A percentile compares a stretch with the other conserved stretches of the same genome.
phyloP scores from a whole-genome alignment of 768 basidiomycete genomes.

The Pulveroboletus sp. region DNA sequence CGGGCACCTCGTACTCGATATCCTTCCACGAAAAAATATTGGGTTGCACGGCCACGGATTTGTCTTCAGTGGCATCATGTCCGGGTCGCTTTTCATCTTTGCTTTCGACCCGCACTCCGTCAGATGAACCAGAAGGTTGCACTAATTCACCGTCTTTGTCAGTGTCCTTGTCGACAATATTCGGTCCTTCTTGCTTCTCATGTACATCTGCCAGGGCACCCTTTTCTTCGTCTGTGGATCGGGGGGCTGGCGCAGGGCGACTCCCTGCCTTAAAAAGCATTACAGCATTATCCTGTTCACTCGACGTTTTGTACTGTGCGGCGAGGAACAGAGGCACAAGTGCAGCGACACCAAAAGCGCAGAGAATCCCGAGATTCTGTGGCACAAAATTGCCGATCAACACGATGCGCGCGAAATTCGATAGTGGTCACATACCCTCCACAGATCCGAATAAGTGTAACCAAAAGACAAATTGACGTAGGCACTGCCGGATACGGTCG shows the following conservation, averaged over 20 bases:
- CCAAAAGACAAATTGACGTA: constrained; percentile 36
- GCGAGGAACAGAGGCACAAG: constrained; percentile 34
- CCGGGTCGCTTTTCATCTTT: no score
- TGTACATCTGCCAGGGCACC: neutral
- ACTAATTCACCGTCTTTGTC: no score
- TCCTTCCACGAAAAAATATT: constrained; percentile 78
- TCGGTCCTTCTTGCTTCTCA: neutral
- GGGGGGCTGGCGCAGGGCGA: neutral
- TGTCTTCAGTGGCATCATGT: no score
- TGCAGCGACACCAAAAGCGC: constrained; percentile 41
- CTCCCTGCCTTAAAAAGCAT: constrained; percentile 19
- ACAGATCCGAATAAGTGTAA: constrained; percentile 28
- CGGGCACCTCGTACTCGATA: constrained; percentile 60
- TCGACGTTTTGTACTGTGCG: constrained; percentile 32
- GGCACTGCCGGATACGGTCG: constrained; percentile 38
- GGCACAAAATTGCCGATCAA: neutral
- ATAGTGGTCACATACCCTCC: constrained; percentile 34
- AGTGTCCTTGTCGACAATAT: no score
- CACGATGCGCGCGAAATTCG: neutral
- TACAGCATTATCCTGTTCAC: constrained; percentile 31
- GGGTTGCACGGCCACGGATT: constrained; percentile 26
- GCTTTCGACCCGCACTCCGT: no score
- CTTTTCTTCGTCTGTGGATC: constrained; percentile 18
- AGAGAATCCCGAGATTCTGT: constrained; percentile 42
- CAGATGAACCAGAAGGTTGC: no score